Evolutionary conservation across 129 eudicot species (phyloP).

Genomic region (Erigeron canadensis): DNA sequence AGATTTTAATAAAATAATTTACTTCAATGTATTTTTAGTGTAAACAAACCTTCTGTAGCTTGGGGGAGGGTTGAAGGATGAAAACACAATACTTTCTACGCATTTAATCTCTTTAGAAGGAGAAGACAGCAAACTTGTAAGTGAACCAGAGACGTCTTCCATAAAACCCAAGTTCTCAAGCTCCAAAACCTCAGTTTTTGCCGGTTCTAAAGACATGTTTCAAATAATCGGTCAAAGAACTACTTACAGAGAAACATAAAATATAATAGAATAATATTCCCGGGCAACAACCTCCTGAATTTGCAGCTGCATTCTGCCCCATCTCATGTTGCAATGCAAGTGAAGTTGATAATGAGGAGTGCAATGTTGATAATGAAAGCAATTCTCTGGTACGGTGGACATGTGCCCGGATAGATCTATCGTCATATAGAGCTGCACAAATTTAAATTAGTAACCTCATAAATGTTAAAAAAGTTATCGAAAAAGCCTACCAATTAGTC

Average conservation of each 20-base stretch:
- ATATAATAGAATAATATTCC: neutral
- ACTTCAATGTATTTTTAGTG: neutral
- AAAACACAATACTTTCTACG: constrained; percentile 82
- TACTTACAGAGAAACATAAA: neutral
- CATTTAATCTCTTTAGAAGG: constrained; percentile 93
- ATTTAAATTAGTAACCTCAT: constrained; percentile 23
- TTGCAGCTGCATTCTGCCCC: constrained; percentile 49
- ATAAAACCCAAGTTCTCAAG: constrained; percentile 85
- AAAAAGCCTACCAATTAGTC: neutral
- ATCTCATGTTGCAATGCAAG: constrained; percentile 90
- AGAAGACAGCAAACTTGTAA: constrained; percentile 61
- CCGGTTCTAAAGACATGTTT: constrained; percentile 42
- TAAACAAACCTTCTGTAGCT: constrained; percentile 83
- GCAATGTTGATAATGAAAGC: constrained; percentile 86
- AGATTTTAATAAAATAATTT: neutral
- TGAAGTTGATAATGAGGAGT: constrained; percentile 82
- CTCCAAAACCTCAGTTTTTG: constrained; percentile 68
- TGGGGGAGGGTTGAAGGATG: constrained; percentile 98
- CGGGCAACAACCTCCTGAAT: constrained; percentile 58
- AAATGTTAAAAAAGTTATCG: neutral
- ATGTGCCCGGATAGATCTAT: constrained; percentile 96
- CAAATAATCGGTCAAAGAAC: constrained; percentile 14
- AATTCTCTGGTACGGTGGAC: constrained; percentile 96
- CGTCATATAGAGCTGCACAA: constrained; percentile 89
- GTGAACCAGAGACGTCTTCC: constrained; percentile 86